A percentile compares a stretch with the other conserved stretches of the same genome.
These are phyloP conservation scores for Dothideomycetes sp. DNA, from an alignment of 2,329 filamentous ascomycete species.

Conservation along the genomic window DNA sequence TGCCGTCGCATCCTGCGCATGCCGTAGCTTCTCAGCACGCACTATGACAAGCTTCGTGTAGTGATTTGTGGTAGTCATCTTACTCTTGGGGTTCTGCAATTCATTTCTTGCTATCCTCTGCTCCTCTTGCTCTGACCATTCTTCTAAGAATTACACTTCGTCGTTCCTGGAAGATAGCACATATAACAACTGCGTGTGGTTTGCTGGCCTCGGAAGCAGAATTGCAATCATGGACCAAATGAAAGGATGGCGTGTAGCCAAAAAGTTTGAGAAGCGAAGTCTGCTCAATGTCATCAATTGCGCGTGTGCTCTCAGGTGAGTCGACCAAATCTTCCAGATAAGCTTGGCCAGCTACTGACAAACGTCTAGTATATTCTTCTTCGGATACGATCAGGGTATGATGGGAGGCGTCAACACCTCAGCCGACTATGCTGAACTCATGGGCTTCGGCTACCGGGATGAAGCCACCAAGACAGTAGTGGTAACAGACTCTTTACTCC, in stretches of 20 bases:
- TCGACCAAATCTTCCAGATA: no score
- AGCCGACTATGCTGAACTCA: slow-evolving; percentile 51
- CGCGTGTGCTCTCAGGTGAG: slow-evolving; percentile 47
- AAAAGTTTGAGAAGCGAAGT: slow-evolving; percentile 40
- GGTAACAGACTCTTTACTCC: slow-evolving; percentile 47
- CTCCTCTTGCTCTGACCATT: background rate
- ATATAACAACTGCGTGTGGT: no score
- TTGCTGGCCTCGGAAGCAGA: background rate
- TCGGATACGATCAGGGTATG: slow-evolving; percentile 42
- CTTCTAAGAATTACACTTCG: background rate
- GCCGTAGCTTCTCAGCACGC: no score
- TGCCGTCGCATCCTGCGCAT: no score
- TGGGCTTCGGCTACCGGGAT: slow-evolving; percentile 52
- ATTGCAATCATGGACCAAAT: slow-evolving; percentile 14
- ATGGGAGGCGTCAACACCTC: slow-evolving; percentile 57
- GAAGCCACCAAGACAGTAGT: slow-evolving; percentile 35
- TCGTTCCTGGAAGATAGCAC: no score
- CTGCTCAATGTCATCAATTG: slow-evolving; percentile 53
- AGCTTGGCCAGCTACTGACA: no score
- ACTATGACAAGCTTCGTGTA: no score
- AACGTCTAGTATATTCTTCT: background rate
- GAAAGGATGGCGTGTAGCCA: slow-evolving; percentile 15
- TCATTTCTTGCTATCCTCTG: no score
- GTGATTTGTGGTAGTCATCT: no score
- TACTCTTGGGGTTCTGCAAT: no score